Percentiles rank a stretch among this genome's conserved stretches.
phyloP scores from a whole-genome alignment of 352 stramenopile genomes.

The Globisporangium cederbergense region DNA sequence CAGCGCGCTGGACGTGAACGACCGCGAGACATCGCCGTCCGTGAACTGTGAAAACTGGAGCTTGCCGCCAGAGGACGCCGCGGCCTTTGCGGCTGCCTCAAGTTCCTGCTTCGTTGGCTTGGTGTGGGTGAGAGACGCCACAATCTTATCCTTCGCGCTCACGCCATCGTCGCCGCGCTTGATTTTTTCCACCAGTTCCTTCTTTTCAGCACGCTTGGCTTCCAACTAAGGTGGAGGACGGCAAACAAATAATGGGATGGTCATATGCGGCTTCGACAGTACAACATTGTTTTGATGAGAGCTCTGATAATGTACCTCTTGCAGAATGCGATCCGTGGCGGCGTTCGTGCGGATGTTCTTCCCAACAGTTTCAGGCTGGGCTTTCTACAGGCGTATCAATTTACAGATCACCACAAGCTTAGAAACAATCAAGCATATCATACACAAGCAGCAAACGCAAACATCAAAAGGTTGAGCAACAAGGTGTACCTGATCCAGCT shows the following conservation, averaged over 20 bases:
- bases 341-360: conserved; percentile 81
- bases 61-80: conserved; percentile 15
- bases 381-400: conserved; percentile 9
- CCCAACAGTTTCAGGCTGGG: conserved; percentile 15
- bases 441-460: too few species aligned
- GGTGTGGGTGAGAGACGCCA: conserved; percentile 62
- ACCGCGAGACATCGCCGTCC: conserved; percentile 85
- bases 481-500: conserved; percentile 30
- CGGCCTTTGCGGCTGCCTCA: conserved; percentile 11
- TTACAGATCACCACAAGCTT: not conserved
- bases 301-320: conserved; percentile 38
- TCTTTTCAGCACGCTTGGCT: conserved; percentile 55
- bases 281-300: too few species aligned
- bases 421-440: not conserved
- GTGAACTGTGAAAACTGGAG: conserved; percentile 86
- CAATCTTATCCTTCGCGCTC: conserved; percentile 73
- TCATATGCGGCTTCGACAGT: too few species aligned
- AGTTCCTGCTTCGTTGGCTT: conserved; percentile 26
- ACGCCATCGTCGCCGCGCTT: conserved; percentile 51
- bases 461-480: too few species aligned
- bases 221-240: conserved; percentile 35
- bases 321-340: conserved; percentile 77
- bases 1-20: conserved; percentile 94
- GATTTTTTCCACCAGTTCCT: conserved; percentile 66
- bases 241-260: not conserved